Evolutionary conservation across 192 early-diverging fungal species (phyloP), one percentile per base, ranked within the genome.

Genomic region (Entrophospora sp.): DNA sequence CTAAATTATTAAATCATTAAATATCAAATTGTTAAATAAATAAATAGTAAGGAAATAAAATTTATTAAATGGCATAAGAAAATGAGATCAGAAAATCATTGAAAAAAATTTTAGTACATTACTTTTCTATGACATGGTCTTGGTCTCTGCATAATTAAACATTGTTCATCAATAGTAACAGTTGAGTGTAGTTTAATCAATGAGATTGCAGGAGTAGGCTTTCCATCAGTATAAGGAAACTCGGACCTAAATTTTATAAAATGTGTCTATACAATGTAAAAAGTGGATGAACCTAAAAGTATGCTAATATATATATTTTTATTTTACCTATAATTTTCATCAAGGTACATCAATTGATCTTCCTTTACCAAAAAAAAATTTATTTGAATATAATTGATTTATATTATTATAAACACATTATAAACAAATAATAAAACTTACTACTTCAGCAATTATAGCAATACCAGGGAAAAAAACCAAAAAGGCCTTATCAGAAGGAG

Each of bases 111-210:
- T n/a, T 24, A 61, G 9, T 10, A 13, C 31, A 3, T 13, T 45
- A 68, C 67, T 45, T 70, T 70, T 32, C 69, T 27, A 20, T 25
- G 14, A 14, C 68, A n/a, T 12, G n/a, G 42, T 51, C n/a, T 14
- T 9, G 69, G 64, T 13, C 64, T 68, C 31, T 18, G 68, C 70
- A 71, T 69, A 22, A 37, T 44, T 7, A 66, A 16, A 30, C 45
- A 46, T 58, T 71, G 70, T 37, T 71, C 70, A 31, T 71, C 70
- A 53, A 71, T 67, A 20, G 65, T 52, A 18, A 69, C 48, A 24
- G 68, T 71, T 9, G 70, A 71, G 36, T 71, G 70, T 46, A 71
- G 68, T 34, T 71, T 71, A 35, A 71, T 60, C 13, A 69, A 64
- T 22, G 22, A 18, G 16, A 71, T 38, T 2, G 4, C 12, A 7